A percentile compares a stretch with the other conserved stretches of the same genome.
These are phyloP conservation scores for Cephalotrichum gorgonifer DNA, from an alignment of 2,329 filamentous ascomycete species.

Conservation along the genomic window DNA sequence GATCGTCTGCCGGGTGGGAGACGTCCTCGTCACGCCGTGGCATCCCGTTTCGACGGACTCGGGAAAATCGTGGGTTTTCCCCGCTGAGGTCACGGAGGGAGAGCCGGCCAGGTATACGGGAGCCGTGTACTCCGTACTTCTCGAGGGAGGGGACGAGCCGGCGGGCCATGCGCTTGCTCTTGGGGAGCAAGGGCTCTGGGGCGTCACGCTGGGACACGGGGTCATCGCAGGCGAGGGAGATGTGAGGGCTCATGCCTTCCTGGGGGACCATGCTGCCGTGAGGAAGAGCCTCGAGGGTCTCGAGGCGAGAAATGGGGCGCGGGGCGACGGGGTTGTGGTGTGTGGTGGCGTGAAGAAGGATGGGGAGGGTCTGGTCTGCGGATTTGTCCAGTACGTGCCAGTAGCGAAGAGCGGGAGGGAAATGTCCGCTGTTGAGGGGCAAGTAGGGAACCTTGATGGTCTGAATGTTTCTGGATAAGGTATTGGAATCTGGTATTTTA, in stretches of 20 bases:
- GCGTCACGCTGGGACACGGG: constrained; percentile 50
- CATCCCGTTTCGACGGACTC: constrained; percentile 39
- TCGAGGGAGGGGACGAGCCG: constrained; percentile 31
- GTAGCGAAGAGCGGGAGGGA: background rate
- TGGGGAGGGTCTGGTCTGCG: constrained; percentile 24
- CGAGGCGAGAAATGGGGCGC: constrained; percentile 7
- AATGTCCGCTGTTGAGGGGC: background rate
- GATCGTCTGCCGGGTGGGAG: constrained; percentile 30
- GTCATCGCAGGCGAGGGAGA: constrained; percentile 25
- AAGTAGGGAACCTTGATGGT: no score
- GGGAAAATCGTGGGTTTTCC: constrained; percentile 33
- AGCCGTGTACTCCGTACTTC: constrained; percentile 44
- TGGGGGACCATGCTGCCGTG: constrained; percentile 39
- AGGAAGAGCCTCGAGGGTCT: constrained; percentile 25
- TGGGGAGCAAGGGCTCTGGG: constrained; percentile 29
- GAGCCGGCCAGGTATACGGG: constrained; percentile 33
- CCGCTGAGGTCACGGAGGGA: constrained; percentile 22
- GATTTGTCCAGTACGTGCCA: constrained; percentile 13
- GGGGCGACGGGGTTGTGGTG: constrained; percentile 28
- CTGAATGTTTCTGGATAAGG: no score
- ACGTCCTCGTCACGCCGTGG: constrained; percentile 46
- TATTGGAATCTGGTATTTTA: no score
- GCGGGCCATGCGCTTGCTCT: constrained; percentile 41
- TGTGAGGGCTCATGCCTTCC: constrained; percentile 40
- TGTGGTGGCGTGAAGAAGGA: constrained; percentile 31